Conservation (phyloP, 2,329 filamentous ascomycete genomes). For the Arthrobotrys conoides region DNA sequence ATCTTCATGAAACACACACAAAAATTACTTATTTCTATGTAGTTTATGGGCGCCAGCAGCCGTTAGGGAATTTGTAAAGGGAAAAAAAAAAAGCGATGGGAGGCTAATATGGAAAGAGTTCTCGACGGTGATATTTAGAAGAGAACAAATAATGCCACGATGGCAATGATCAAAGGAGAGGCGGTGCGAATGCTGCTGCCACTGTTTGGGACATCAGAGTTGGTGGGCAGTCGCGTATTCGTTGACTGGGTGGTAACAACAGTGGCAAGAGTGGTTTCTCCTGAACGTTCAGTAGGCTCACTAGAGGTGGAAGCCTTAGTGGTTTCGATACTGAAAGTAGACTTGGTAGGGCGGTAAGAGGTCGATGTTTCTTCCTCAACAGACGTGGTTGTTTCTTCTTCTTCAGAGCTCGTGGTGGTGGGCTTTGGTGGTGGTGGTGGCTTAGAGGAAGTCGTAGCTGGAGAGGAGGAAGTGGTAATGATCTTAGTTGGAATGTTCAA, state of each 20-base stretch:
- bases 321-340: slow-evolving; percentile 33
- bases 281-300: slow-evolving; percentile 2
- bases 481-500: slow-evolving; percentile 30
- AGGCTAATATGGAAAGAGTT: background rate
- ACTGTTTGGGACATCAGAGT: slow-evolving; percentile 29
- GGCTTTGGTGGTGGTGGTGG: slow-evolving; percentile 11
- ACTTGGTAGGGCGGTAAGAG: slow-evolving; percentile 19
- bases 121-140: slow-evolving; percentile 27
- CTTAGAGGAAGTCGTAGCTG: slow-evolving; percentile 23
- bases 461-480: slow-evolving; percentile 19
- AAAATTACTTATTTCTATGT: slow-evolving; percentile 25
- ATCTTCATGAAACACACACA: slow-evolving; percentile 8
- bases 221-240: background rate
- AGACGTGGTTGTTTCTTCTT: slow-evolving; percentile 31
- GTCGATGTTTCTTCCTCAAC: background rate
- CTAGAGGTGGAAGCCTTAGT: slow-evolving; percentile 1
- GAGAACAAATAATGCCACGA: slow-evolving; percentile 36
- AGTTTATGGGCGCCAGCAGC: slow-evolving; percentile 2
- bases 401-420: slow-evolving; percentile 23
- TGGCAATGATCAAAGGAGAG: slow-evolving; percentile 37
- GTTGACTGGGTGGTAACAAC: background rate
- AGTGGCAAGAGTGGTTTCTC: slow-evolving; percentile 21
- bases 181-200: slow-evolving; percentile 28
- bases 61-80: background rate
- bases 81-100: slow-evolving; percentile 6